These are phyloP conservation scores for Aspergillus uvarum DNA, from an alignment of 2,329 filamentous ascomycete species.

Conservation along the genomic window DNA sequence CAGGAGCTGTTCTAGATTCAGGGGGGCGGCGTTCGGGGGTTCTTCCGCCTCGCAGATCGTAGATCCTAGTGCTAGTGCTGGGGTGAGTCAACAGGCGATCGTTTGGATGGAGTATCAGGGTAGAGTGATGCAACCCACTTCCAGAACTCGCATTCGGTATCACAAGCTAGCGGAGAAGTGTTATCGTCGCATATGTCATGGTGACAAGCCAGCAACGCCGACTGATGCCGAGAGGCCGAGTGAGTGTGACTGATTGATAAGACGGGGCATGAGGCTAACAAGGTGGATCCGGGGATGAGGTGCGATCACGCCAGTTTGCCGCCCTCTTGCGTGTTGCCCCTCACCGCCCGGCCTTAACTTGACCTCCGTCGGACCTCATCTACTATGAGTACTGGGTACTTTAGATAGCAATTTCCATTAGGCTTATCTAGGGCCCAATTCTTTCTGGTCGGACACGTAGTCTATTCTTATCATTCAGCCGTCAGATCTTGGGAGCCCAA, in stretches of 20 bases:
- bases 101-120: neutral
- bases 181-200: neutral
- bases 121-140: neutral
- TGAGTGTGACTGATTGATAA: neutral
- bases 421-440: too few species aligned
- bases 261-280: constrained; percentile 15
- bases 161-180: neutral
- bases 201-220: neutral
- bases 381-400: neutral
- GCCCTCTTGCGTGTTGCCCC: constrained; percentile 18
- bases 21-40: neutral
- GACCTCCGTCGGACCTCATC: neutral
- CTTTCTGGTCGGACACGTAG: neutral
- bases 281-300: constrained; percentile 17
- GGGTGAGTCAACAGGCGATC: neutral
- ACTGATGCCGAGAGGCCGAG: too few species aligned
- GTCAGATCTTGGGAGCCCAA: neutral
- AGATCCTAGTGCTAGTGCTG: neutral
- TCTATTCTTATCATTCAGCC: neutral
- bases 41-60: neutral
- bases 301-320: constrained; percentile 32
- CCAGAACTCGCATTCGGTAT: neutral
- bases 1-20: neutral
- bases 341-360: neutral
- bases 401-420: too few species aligned